Evolutionary conservation across 1,284 basidiomycete genomes (phyloP).

Genomic region (Marasmius fiardii): DNA sequence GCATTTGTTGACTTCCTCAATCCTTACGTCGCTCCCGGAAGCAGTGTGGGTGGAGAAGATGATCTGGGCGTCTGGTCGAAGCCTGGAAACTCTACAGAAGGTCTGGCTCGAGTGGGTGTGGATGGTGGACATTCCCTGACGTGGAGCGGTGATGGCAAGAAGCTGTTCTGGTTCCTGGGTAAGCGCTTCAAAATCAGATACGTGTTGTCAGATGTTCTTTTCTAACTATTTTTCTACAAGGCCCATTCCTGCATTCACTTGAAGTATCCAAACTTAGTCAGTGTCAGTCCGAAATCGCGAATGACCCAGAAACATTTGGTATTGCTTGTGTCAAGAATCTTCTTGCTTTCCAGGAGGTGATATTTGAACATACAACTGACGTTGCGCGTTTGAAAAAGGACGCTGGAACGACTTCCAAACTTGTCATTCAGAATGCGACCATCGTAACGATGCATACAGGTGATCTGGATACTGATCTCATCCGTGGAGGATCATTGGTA

Average conservation of each 20-base stretch:
- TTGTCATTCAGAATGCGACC: slow-evolving; percentile 60
- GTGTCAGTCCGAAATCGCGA: slow-evolving; percentile 45
- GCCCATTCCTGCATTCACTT: slow-evolving; percentile 63
- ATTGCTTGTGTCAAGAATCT: slow-evolving; percentile 54
- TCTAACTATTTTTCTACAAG: slow-evolving; percentile 28
- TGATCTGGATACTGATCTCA: slow-evolving; percentile 42
- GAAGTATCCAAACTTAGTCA: slow-evolving; percentile 48
- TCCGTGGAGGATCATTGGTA: slow-evolving; percentile 49
- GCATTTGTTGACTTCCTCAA: slow-evolving; percentile 69
- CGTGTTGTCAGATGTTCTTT: neutral
- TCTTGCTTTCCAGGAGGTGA: slow-evolving; percentile 53
- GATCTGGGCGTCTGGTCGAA: slow-evolving; percentile 60
- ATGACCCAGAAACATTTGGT: slow-evolving; percentile 53
- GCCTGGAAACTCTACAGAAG: slow-evolving; percentile 61
- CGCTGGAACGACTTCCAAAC: neutral
- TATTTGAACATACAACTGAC: slow-evolving; percentile 59
- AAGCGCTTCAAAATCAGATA: slow-evolving; percentile 17
- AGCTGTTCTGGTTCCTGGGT: slow-evolving; percentile 73
- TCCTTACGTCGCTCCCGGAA: slow-evolving; percentile 50
- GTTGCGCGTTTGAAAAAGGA: slow-evolving; percentile 34
- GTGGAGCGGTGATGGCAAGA: slow-evolving; percentile 60
- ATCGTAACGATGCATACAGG: slow-evolving; percentile 64
- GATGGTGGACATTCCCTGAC: slow-evolving; percentile 71
- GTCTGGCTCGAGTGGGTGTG: slow-evolving; percentile 56
- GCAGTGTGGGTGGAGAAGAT: slow-evolving; percentile 23